Evolutionary conservation across 1,284 basidiomycete genomes (phyloP).

Genomic region (Golubevia sp.): DNA sequence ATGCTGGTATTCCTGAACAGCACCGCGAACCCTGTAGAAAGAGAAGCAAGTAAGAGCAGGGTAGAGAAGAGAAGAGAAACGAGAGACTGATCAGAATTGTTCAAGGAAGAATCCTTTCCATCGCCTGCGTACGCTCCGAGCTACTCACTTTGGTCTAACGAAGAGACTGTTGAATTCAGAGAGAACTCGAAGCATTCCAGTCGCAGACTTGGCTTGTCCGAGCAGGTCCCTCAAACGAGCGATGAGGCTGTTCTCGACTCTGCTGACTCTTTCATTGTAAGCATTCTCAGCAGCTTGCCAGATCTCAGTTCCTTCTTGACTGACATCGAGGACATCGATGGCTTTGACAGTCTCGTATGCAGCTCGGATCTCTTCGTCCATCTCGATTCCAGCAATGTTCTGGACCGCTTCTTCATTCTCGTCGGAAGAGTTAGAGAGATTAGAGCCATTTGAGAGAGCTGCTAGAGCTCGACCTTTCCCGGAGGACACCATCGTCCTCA

Average conservation of each 20-base stretch:
- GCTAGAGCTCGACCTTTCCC: conserved; percentile 70
- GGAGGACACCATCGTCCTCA: conserved; percentile 94
- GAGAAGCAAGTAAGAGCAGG: too few species aligned
- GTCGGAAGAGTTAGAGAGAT: conserved; percentile 20
- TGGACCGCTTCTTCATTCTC: conserved; percentile 39
- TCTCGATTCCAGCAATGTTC: conserved; percentile 73
- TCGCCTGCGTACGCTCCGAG: too few species aligned
- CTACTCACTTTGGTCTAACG: conserved; percentile 79
- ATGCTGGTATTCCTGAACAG: conserved; percentile 98
- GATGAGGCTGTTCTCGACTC: conserved; percentile 98
- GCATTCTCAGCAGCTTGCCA: conserved; percentile 96
- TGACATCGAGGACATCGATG: conserved; percentile 87
- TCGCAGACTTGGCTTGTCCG: conserved; percentile 94
- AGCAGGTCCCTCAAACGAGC: conserved; percentile 86
- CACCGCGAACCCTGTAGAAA: conserved; percentile 65
- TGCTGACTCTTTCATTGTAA: conserved; percentile 94
- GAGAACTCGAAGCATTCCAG: conserved; percentile 99
- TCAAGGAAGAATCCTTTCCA: too few species aligned
- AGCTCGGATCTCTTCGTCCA: conserved; percentile 95
- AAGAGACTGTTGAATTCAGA: conserved; percentile 98
- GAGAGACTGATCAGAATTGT: too few species aligned
- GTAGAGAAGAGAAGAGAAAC: too few species aligned
- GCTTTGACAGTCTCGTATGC: conserved; percentile 89
- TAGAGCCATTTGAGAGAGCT: neutral
- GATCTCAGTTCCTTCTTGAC: conserved; percentile 89